phyloP scores from a whole-genome alignment of 2,329 filamentous ascomycete genomes.

The Myriosclerotinia duriaeana region DNA sequence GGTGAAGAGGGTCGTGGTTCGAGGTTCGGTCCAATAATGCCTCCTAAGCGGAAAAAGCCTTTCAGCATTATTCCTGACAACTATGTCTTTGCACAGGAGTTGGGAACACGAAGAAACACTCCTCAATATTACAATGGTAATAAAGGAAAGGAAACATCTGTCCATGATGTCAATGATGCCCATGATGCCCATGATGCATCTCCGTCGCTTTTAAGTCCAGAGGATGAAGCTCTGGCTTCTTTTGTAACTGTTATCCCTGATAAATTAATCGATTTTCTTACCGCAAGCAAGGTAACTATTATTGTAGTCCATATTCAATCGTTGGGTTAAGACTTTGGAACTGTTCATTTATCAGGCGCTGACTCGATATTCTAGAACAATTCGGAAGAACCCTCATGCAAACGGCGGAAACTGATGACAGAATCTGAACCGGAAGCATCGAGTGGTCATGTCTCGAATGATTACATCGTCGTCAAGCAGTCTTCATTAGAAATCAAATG shows the following conservation, averaged over 20 bases:
- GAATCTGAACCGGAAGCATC: neutral
- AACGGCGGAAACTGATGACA: conserved; percentile 30
- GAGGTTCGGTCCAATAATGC: neutral
- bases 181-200: neutral
- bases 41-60: neutral
- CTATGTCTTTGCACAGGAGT: conserved; percentile 10
- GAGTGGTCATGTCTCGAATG: conserved; percentile 21
- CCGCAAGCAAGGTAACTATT: conserved; percentile 5
- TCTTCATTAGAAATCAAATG: conserved; percentile 33
- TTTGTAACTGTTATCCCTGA: neutral
- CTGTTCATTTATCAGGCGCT: neutral
- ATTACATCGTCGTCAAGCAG: conserved; percentile 36
- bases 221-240: neutral
- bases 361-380: neutral
- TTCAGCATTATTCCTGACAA: neutral
- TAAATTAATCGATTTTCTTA: conserved; percentile 7
- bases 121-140: neutral
- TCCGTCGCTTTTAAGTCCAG: neutral
- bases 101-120: neutral
- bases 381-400: conserved; percentile 31
- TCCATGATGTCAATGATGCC: neutral
- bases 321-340: neutral
- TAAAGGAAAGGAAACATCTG: neutral
- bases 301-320: neutral
- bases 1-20: neutral